These are phyloP conservation scores for Diaporthe velutina DNA, from an alignment of 2,329 filamentous ascomycete genomes.

Conservation along the genomic window DNA sequence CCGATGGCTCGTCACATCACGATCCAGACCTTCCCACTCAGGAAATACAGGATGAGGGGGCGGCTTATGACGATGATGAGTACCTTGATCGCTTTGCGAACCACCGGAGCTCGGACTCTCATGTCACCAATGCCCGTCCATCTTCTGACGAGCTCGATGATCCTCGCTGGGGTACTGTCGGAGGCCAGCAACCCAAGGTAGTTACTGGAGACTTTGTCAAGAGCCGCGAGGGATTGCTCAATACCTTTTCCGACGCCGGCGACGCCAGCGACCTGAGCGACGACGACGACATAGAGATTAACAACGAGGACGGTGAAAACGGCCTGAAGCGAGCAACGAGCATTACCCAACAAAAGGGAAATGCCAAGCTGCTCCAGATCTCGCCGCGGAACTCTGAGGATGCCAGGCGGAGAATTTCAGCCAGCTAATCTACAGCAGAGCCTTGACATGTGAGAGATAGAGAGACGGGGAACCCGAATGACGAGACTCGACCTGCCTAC, in stretches of 20 bases:
- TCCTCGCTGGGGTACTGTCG: slow-evolving; percentile 64
- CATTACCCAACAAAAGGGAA: slow-evolving; percentile 79
- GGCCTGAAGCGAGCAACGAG: slow-evolving; percentile 76
- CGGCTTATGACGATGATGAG: slow-evolving; percentile 76
- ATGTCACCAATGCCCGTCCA: slow-evolving; percentile 55
- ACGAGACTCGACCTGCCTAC: slow-evolving; percentile 34
- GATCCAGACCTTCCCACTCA: slow-evolving; percentile 60
- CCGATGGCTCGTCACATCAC: slow-evolving; percentile 56
- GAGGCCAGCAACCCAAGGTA: slow-evolving; percentile 65
- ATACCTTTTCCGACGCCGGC: slow-evolving; percentile 54
- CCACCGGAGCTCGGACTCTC: slow-evolving; percentile 42
- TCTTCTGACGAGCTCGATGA: slow-evolving; percentile 72
- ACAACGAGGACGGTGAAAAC: slow-evolving; percentile 52
- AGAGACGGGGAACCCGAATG: slow-evolving; percentile 1
- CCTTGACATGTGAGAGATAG: slow-evolving; percentile 10
- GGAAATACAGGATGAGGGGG: slow-evolving; percentile 71
- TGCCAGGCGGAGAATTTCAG: slow-evolving; percentile 51
- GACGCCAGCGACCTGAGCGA: slow-evolving; percentile 43
- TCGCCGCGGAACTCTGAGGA: slow-evolving; percentile 68
- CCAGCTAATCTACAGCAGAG: slow-evolving; percentile 39
- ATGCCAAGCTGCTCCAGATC: slow-evolving; percentile 80
- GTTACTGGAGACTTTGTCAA: slow-evolving; percentile 64
- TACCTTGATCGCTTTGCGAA: slow-evolving; percentile 72
- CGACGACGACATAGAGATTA: slow-evolving; percentile 41
- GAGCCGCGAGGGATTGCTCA: slow-evolving; percentile 66